Percentiles rank a stretch among this genome's conserved stretches.
Evolutionary conservation across 441 rosid species (phyloP).

Genomic region (Arabidopsis hybrid): DNA sequence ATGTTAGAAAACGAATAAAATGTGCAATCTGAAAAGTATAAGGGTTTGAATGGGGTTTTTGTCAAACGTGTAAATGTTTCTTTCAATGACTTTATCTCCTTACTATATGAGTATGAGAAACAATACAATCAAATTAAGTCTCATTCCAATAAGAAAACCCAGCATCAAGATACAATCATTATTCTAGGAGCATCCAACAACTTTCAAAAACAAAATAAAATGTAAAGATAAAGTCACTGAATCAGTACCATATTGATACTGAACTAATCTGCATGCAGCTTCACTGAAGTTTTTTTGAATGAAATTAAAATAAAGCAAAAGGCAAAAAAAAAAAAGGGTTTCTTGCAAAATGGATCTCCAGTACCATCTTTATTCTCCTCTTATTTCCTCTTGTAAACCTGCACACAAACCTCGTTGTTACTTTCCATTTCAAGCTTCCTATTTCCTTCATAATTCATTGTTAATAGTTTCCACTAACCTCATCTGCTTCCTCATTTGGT

Average conservation of each 20-base stretch:
- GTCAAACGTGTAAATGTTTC: no score
- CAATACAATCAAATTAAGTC: not conserved
- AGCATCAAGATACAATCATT: not conserved
- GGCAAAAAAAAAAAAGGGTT: not conserved
- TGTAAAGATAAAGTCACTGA: not conserved
- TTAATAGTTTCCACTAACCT: not conserved
- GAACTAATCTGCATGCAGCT: not conserved
- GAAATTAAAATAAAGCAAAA: not conserved
- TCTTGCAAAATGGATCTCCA: not conserved
- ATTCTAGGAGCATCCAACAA: not conserved
- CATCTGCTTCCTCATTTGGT: not conserved
- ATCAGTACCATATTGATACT: not conserved
- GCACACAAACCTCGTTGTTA: not conserved
- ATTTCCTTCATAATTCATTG: not conserved
- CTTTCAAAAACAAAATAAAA: not conserved
- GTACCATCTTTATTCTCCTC: not conserved
- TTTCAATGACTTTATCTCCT: no score
- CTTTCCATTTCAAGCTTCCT: not conserved
- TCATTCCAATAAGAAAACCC: not conserved
- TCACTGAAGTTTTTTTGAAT: not conserved
- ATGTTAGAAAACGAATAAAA: no score
- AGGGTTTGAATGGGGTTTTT: no score
- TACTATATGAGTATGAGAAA: not conserved
- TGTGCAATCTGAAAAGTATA: no score
- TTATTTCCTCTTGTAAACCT: not conserved